Conservation (phyloP, 2,329 filamentous ascomycete species). For the Fusarium nurragi region DNA sequence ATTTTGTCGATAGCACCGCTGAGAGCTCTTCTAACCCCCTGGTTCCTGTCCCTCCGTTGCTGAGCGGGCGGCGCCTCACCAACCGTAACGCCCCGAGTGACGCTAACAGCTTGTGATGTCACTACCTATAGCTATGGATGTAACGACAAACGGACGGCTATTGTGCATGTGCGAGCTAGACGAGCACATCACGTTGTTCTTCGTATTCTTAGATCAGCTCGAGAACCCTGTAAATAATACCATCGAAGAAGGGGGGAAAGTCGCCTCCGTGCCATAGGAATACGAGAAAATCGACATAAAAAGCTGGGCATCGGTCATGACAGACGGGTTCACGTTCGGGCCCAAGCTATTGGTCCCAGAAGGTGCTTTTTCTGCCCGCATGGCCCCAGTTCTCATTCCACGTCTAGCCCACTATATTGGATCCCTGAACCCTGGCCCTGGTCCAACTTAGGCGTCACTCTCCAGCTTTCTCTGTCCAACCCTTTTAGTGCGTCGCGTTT, state of each 20-base stretch:
- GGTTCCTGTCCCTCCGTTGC: constrained; percentile 22
- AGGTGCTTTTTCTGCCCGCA: constrained; percentile 17
- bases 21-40: constrained; percentile 18
- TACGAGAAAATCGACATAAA: constrained; percentile 41
- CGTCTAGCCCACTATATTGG: constrained; percentile 24
- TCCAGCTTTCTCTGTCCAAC: constrained; percentile 9
- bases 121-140: constrained; percentile 39
- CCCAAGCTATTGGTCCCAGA: constrained; percentile 35
- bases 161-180: not conserved
- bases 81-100: constrained; percentile 9
- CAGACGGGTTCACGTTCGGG: constrained; percentile 34
- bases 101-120: constrained; percentile 33
- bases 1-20: constrained; percentile 25
- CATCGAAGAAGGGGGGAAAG: constrained; percentile 10
- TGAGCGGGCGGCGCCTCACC: constrained; percentile 23
- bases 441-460: not conserved
- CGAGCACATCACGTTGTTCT: constrained; percentile 9
- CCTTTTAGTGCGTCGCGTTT: too few relatives aligned
- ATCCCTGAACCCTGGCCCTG: constrained; percentile 40
- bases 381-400: constrained; percentile 27
- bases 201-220: constrained; percentile 33
- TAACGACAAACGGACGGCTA: constrained; percentile 14
- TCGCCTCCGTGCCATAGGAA: constrained; percentile 19
- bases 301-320: constrained; percentile 25
- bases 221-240: constrained; percentile 5